These are phyloP conservation scores for Aspergillus pseudotamarii DNA, from an alignment of 2,329 filamentous ascomycete genomes.

Conservation along the genomic window DNA sequence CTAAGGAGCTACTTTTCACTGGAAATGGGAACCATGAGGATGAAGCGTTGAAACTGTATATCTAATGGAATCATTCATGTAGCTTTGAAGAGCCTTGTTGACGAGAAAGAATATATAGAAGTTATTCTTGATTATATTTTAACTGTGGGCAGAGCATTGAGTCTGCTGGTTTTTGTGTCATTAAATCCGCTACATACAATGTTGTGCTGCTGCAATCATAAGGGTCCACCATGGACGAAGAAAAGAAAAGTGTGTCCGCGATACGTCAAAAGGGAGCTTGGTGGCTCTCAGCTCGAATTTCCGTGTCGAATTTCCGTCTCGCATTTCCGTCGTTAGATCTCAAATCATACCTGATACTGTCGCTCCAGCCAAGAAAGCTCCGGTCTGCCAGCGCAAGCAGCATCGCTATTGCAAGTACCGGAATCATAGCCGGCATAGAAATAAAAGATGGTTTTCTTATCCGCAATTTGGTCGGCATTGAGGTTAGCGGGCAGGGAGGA, in stretches of 20 bases:
- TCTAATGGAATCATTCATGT: too few relatives aligned
- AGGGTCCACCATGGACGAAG: neutral
- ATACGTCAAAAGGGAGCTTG: neutral
- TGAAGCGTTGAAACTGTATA: too few relatives aligned
- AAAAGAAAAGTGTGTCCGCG: neutral
- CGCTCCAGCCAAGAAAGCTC: conserved; percentile 10
- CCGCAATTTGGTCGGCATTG: neutral
- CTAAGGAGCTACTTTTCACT: too few relatives aligned
- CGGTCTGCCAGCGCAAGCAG: conserved; percentile 7
- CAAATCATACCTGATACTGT: conserved; percentile 2
- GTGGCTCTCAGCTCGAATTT: neutral
- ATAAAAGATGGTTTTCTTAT: conserved; percentile 16
- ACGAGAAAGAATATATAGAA: too few relatives aligned
- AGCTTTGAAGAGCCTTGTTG: too few relatives aligned
- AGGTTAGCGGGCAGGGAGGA: neutral
- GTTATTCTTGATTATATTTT: too few relatives aligned
- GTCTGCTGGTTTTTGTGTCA: neutral
- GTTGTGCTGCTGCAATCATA: neutral
- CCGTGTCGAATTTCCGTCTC: neutral
- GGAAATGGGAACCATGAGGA: too few relatives aligned
- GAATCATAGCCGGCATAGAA: conserved; percentile 10
- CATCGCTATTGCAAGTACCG: conserved; percentile 2
- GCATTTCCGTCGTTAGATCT: neutral
- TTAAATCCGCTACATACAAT: neutral
- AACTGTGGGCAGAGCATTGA: neutral